phyloP scores from a whole-genome alignment of 2,329 filamentous ascomycete species.

The Thielaviopsis cerberus region DNA sequence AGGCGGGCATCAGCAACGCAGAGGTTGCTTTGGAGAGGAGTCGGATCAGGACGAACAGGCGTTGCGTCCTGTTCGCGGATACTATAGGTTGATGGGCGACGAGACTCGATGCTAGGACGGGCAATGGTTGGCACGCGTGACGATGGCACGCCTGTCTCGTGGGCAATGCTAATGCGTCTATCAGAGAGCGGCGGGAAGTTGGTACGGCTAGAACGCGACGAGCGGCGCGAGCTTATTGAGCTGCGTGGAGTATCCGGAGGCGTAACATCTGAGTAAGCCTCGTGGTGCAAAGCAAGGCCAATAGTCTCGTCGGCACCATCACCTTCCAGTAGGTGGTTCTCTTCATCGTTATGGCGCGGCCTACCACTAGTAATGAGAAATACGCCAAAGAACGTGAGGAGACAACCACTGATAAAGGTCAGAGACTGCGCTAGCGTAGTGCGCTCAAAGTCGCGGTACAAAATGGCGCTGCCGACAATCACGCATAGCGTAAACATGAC shows the following conservation, averaged over 20 bases:
- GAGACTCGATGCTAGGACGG: not conserved
- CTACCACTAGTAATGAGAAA: constrained; percentile 87
- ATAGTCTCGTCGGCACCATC: constrained; percentile 47
- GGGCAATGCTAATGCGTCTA: constrained; percentile 21
- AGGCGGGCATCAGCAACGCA: constrained; percentile 16
- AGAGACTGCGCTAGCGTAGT: constrained; percentile 52
- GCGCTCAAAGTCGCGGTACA: constrained; percentile 89
- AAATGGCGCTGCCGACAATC: constrained; percentile 77
- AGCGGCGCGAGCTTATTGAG: constrained; percentile 23
- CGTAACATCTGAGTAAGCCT: constrained; percentile 10
- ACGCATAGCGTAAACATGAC: constrained; percentile 92
- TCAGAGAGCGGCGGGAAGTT: constrained; percentile 23
- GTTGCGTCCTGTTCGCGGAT: constrained; percentile 14
- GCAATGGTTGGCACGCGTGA: constrained; percentile 16
- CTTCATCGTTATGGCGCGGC: constrained; percentile 35
- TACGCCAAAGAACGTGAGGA: constrained; percentile 88
- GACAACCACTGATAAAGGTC: constrained; percentile 81
- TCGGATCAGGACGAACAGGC: constrained; percentile 15
- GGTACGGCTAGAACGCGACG: constrained; percentile 22
- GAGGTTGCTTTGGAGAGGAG: constrained; percentile 7
- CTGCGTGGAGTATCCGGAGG: constrained; percentile 2
- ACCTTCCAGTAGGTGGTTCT: constrained; percentile 31
- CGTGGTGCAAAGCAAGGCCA: constrained; percentile 35
- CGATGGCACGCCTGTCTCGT: constrained; percentile 21
- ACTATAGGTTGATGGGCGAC: not conserved